Percentiles rank a stretch among this genome's conserved stretches.
Conservation (phyloP, 345 rosid species). For the Lepidium africanum region DNA sequence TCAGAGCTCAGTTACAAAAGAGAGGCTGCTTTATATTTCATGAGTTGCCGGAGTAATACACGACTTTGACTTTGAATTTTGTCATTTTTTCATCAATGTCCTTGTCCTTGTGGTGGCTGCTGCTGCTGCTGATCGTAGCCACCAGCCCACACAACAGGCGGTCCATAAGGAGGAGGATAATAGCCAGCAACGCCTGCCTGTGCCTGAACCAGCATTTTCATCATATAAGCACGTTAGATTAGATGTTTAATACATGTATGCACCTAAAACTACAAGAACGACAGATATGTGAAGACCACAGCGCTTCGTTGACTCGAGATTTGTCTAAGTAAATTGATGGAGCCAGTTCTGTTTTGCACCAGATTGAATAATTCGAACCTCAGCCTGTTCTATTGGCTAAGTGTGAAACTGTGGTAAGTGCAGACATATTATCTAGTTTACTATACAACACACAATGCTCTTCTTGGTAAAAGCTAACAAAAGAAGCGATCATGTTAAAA, state of each 20-base stretch:
- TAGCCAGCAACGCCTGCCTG: constrained; percentile 59
- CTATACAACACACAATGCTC: background rate
- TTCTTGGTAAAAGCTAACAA: background rate
- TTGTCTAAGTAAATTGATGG: background rate
- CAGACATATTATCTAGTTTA: background rate
- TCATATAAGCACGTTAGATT: background rate
- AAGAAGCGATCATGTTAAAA: background rate
- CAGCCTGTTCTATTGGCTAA: background rate
- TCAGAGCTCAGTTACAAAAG: constrained; percentile 5
- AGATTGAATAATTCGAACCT: background rate
- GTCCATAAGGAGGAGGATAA: constrained; percentile 62
- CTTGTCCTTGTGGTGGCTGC: constrained; percentile 35
- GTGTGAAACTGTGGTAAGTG: background rate
- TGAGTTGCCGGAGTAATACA: background rate
- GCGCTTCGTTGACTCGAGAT: background rate
- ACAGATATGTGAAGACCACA: background rate
- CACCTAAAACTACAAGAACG: background rate
- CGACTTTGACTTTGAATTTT: background rate
- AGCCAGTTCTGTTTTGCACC: background rate
- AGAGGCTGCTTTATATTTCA: background rate
- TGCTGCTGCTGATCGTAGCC: constrained; percentile 55
- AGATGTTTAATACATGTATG: background rate
- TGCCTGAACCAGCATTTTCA: constrained; percentile 32
- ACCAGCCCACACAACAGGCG: constrained; percentile 55
- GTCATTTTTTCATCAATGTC: constrained; percentile 53